Conservation (phyloP, 2,329 filamentous ascomycete species). For the Spiromastix sp. region DNA sequence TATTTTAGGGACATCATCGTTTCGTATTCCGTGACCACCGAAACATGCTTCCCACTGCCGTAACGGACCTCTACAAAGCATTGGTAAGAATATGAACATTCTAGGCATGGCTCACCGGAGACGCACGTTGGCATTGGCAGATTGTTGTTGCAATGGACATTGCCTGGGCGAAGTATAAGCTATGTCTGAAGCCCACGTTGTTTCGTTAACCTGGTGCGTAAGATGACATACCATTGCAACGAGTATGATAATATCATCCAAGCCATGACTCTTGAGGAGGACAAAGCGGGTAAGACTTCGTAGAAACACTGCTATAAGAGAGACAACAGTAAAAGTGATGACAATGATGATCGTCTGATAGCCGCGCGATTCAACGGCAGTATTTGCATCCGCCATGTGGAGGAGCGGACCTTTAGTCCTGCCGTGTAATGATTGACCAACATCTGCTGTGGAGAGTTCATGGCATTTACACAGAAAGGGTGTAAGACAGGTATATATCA, state of each 20-base stretch:
- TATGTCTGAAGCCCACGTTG: background rate
- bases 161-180: background rate
- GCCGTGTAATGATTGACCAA: no score
- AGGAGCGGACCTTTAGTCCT: no score
- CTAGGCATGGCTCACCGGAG: background rate
- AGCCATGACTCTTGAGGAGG: conserved; percentile 1
- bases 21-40: background rate
- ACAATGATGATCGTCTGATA: conserved; percentile 3
- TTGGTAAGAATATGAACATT: background rate
- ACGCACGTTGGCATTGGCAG: conserved; percentile 4
- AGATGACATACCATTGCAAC: conserved; percentile 3
- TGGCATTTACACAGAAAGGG: no score
- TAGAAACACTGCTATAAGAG: background rate
- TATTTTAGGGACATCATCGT: conserved; percentile 4
- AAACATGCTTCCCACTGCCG: conserved; percentile 2
- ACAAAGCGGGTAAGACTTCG: conserved; percentile 2
- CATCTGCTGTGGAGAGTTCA: no score
- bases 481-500: no score
- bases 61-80: conserved; percentile 1
- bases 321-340: background rate
- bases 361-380: background rate
- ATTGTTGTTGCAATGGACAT: background rate
- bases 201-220: background rate
- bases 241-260: conserved; percentile 1
- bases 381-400: background rate